Evolutionary conservation across 2,329 filamentous ascomycete genomes (phyloP).

Genomic region (Lasiodiplodia citricola): DNA sequence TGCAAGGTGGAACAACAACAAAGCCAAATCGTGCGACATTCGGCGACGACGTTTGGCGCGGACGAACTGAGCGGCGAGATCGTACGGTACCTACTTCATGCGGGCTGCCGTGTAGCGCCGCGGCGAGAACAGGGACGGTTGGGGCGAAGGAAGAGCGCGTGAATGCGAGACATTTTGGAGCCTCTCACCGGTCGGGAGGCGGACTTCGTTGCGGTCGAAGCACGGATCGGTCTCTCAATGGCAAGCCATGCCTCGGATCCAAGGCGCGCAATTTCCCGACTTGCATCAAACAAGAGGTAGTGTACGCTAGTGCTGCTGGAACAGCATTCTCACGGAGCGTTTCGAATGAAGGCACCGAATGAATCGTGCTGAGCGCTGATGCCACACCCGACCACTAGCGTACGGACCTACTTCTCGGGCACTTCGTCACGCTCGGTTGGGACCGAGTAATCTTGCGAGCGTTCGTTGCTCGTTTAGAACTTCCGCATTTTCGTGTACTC

Average conservation of each 20-base stretch:
- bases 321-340: background rate
- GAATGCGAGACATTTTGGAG: slow-evolving; percentile 1
- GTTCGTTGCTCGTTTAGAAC: background rate
- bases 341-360: background rate
- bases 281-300: background rate
- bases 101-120: slow-evolving; percentile 6
- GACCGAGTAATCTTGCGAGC: background rate
- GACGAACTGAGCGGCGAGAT: background rate
- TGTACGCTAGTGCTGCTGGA: background rate
- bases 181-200: background rate
- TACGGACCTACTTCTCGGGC: background rate
- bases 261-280: background rate
- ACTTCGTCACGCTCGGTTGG: background rate
- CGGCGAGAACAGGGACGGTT: slow-evolving; percentile 1
- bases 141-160: background rate
- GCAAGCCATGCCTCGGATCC: background rate
- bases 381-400: background rate
- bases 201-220: background rate
- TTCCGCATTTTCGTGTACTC: background rate
- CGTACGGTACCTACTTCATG: slow-evolving; percentile 20
- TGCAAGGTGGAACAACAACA: slow-evolving; percentile 17
- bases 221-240: background rate
- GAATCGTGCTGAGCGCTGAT: too few relatives aligned
- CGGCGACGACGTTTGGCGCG: background rate
- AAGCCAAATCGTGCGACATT: slow-evolving; percentile 8